Conservation (phyloP, 2,329 filamentous ascomycete genomes). For the Fusarium torulosum region DNA sequence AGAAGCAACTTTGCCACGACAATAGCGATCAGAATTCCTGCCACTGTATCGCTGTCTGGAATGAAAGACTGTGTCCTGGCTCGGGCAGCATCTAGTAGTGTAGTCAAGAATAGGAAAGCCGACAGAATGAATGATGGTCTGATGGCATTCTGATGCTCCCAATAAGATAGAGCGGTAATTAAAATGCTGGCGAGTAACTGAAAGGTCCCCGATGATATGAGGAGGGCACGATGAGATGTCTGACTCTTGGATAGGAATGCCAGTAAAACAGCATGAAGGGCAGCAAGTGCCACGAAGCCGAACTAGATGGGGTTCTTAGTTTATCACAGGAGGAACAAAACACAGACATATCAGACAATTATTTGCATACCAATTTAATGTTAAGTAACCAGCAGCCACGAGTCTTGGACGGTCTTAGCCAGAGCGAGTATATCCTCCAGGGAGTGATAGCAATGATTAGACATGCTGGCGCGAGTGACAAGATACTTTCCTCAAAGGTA, state of each 20-base stretch:
- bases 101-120: background rate
- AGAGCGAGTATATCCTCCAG: background rate
- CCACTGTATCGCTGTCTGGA: background rate
- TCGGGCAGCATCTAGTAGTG: background rate
- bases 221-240: background rate
- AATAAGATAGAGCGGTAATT: background rate
- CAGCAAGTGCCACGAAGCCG: too few relatives aligned
- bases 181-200: background rate
- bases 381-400: background rate
- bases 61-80: slow-evolving; percentile 6
- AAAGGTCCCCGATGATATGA: background rate
- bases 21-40: background rate
- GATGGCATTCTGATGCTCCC: background rate
- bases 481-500: slow-evolving; percentile 5
- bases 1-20: background rate
- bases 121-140: background rate
- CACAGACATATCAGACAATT: too few relatives aligned
- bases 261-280: too few relatives aligned
- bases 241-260: too few relatives aligned
- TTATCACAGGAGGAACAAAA: too few relatives aligned
- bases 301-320: too few relatives aligned
- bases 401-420: background rate
- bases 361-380: background rate
- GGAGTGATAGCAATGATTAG: background rate
- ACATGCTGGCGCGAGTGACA: background rate